These are phyloP conservation scores for Lactarius sanguifluus DNA, from an alignment of 768 basidiomycete genomes.

Conservation along the genomic window DNA sequence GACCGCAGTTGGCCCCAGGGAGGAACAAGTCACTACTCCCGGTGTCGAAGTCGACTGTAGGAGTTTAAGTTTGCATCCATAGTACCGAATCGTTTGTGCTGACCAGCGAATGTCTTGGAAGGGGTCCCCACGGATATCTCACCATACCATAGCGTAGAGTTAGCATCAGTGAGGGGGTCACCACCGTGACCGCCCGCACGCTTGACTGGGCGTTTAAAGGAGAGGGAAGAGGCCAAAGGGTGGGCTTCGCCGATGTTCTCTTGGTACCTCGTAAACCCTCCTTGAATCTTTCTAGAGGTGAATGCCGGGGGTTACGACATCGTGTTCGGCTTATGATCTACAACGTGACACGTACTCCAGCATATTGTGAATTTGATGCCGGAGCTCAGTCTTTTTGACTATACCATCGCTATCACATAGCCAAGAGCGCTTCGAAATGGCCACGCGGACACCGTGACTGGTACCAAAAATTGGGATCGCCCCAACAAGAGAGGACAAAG, in stretches of 20 bases:
- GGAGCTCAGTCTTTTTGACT: neutral
- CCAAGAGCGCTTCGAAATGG: conserved; percentile 14
- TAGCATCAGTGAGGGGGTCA: conserved; percentile 4
- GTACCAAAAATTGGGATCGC: neutral
- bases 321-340: neutral
- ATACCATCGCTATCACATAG: neutral
- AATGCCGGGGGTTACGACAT: neutral
- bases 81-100: neutral
- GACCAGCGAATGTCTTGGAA: conserved; percentile 5
- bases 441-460: neutral
- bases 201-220: neutral
- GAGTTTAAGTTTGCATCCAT: neutral
- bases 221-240: conserved; percentile 1
- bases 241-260: neutral
- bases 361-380: neutral
- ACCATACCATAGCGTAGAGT: conserved; percentile 17
- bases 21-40: conserved; percentile 38
- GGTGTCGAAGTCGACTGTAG: conserved; percentile 42
- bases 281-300: conserved; percentile 11
- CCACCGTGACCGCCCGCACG: neutral
- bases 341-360: conserved; percentile 1
- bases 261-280: conserved; percentile 12
- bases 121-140: conserved; percentile 23
- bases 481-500: neutral
- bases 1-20: conserved; percentile 35